phyloP scores from a whole-genome alignment of 108 stramenopile species.

The Discostella pseudostelligera region DNA sequence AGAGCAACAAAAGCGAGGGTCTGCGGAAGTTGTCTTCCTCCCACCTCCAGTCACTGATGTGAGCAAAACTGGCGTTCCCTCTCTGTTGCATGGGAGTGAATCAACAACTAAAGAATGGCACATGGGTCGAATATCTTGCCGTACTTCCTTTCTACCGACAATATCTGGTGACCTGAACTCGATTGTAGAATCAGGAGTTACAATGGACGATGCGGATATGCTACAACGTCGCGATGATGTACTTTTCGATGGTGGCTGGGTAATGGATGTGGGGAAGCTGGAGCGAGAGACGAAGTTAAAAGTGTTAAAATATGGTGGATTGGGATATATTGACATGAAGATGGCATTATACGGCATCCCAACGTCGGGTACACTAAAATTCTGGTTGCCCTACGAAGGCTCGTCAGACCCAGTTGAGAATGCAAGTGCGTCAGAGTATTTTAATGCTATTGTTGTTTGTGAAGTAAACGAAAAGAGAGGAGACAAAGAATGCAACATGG shows the following conservation, averaged over 20 bases:
- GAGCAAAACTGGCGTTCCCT: conserved; percentile 24
- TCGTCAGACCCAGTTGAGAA: conserved; percentile 14
- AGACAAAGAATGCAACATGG: conserved; percentile 68
- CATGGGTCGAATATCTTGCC: conserved; percentile 67
- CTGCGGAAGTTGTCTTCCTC: conserved; percentile 8
- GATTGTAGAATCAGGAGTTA: conserved; percentile 65
- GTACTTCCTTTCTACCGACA: conserved; percentile 83
- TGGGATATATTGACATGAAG: conserved; percentile 88
- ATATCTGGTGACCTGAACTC: conserved; percentile 49
- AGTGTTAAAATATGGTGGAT: conserved; percentile 71
- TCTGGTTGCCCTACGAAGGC: conserved; percentile 75
- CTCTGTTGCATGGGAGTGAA: conserved; percentile 59
- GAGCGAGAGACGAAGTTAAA: conserved; percentile 80
- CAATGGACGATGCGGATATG: conserved; percentile 54
- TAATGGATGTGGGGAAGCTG: conserved; percentile 73
- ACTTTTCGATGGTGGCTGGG: conserved; percentile 73
- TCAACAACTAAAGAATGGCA: conserved; percentile 30
- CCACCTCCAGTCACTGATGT: conserved; percentile 42
- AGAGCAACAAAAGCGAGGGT: conserved; percentile 3
- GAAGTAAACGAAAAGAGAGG: conserved; percentile 85
- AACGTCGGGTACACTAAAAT: conserved; percentile 61
- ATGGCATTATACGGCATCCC: conserved; percentile 82
- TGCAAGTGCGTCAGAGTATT: conserved; percentile 57
- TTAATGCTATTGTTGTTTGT: conserved; percentile 70
- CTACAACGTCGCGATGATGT: conserved; percentile 59